Conservation (phyloP, 352 stramenopile genomes). For the Blastocystis sp. region DNA sequence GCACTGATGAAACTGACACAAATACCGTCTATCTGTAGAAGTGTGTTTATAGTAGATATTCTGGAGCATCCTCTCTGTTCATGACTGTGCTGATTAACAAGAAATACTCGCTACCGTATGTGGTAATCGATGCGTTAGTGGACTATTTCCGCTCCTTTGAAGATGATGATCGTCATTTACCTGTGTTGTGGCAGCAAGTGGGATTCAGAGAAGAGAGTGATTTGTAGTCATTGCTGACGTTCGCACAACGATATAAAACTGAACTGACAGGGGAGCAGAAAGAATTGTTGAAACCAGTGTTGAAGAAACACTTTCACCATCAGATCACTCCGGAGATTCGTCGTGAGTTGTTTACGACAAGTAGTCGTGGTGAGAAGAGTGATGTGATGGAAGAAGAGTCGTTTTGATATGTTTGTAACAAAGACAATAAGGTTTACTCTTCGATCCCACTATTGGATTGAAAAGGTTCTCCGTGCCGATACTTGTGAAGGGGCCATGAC, state of each 20-base stretch:
- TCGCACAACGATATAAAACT: slow-evolving; percentile 96
- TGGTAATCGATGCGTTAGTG: slow-evolving; percentile 88
- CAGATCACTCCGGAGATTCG: slow-evolving; percentile 97
- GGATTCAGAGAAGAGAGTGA: neutral
- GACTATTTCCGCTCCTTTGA: slow-evolving; percentile 89
- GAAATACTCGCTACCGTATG: slow-evolving; percentile 95
- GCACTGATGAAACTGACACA: slow-evolving; percentile 94
- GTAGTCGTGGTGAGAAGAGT: slow-evolving; percentile 61
- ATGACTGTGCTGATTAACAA: slow-evolving; percentile 97
- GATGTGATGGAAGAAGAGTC: slow-evolving; percentile 60
- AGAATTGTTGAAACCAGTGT: slow-evolving; percentile 83
- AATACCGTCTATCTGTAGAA: slow-evolving; percentile 66
- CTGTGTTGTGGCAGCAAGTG: slow-evolving; percentile 95
- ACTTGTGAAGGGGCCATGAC: slow-evolving; percentile 4
- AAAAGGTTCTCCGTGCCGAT: neutral
- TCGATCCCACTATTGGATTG: slow-evolving; percentile 23
- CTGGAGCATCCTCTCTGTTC: slow-evolving; percentile 92
- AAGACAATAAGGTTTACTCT: neutral
- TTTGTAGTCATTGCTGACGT: slow-evolving; percentile 80
- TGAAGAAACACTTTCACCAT: slow-evolving; percentile 81
- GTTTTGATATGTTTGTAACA: slow-evolving; percentile 54
- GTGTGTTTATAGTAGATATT: slow-evolving; percentile 73
- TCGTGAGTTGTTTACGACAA: slow-evolving; percentile 81
- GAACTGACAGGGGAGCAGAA: slow-evolving; percentile 87
- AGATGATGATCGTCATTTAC: slow-evolving; percentile 75